Percentiles rank a stretch among this genome's conserved stretches.
phyloP scores from a whole-genome alignment of 352 stramenopile genomes.

The Phytopythium kandeliae region DNA sequence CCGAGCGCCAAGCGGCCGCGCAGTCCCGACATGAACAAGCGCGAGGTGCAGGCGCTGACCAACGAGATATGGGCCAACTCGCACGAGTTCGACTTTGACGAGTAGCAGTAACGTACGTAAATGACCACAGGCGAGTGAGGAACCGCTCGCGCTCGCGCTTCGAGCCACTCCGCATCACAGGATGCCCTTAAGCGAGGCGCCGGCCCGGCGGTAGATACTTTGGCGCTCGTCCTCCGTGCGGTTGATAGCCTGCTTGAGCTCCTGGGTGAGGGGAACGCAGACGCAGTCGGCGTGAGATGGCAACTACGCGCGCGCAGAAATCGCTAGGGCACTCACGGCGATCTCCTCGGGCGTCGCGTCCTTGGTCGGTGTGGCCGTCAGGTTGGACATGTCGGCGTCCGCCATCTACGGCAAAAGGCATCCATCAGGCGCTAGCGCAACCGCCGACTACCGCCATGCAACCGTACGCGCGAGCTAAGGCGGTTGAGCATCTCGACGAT shows the following conservation, averaged over 20 bases:
- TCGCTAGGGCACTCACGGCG: constrained; percentile 16
- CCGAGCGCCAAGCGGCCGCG: constrained; percentile 24
- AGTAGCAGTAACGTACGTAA: constrained; percentile 11
- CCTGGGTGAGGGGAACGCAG: constrained; percentile 15
- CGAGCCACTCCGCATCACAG: constrained; percentile 24
- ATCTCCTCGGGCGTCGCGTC: constrained; percentile 78
- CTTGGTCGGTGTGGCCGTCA: constrained; percentile 71
- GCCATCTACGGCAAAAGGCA: no score
- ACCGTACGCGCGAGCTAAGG: constrained; percentile 64
- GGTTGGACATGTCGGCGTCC: constrained; percentile 84
- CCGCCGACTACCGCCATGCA: no score
- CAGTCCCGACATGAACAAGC: constrained; percentile 23
- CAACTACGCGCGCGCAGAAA: no score
- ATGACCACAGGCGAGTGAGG: no score
- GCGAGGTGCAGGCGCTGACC: constrained; percentile 55
- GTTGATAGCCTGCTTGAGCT: constrained; percentile 72
- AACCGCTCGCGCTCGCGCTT: no score
- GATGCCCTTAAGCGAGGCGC: constrained; percentile 74
- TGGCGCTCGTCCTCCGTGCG: constrained; percentile 74
- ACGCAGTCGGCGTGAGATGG: not conserved
- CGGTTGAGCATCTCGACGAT: constrained; percentile 88
- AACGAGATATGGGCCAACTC: constrained; percentile 83
- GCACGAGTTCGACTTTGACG: constrained; percentile 71
- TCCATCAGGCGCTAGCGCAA: no score
- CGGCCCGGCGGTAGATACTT: constrained; percentile 69